A percentile compares a stretch with the other conserved stretches of the same genome.
Conservation (phyloP, 495 filamentous ascomycete genomes). For the Parmelia sp. region DNA sequence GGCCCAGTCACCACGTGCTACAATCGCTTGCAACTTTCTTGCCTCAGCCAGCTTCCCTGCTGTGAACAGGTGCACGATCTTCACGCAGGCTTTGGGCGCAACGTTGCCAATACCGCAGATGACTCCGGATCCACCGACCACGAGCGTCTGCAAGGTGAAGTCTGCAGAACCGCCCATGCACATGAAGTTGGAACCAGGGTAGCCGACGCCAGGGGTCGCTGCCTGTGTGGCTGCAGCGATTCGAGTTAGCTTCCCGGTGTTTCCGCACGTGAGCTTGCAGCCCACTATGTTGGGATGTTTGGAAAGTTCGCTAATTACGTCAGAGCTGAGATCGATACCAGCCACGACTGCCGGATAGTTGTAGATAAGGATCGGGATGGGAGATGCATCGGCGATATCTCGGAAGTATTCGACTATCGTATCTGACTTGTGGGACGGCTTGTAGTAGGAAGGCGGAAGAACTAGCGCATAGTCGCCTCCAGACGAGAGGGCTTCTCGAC, state of each 20-base stretch:
- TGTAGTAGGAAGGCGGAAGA: conserved; percentile 83
- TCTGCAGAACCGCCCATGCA: conserved; percentile 86
- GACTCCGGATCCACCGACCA: conserved; percentile 79
- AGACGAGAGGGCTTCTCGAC: conserved; percentile 63
- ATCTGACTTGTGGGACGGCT: conserved; percentile 50
- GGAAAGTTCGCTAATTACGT: conserved; percentile 66
- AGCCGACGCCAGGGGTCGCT: conserved; percentile 35
- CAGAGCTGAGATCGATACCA: conserved; percentile 77
- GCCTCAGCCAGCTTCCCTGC: conserved; percentile 66
- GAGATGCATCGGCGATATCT: conserved; percentile 70
- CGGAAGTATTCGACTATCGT: conserved; percentile 67
- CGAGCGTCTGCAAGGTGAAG: conserved; percentile 77
- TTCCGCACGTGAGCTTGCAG: conserved; percentile 88
- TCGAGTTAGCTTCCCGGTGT: conserved; percentile 84
- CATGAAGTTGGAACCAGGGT: conserved; percentile 53
- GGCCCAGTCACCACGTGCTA: conserved; percentile 80
- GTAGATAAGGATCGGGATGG: conserved; percentile 86
- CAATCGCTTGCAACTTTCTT: conserved; percentile 66
- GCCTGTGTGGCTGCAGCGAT: conserved; percentile 60
- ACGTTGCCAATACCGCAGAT: conserved; percentile 83
- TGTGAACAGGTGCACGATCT: conserved; percentile 64
- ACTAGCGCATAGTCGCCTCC: conserved; percentile 83
- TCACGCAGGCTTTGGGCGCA: conserved; percentile 68
- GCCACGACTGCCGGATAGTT: conserved; percentile 82
- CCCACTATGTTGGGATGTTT: conserved; percentile 83